These are phyloP conservation scores for Sparassis latifolia DNA, from an alignment of 1,284 basidiomycete genomes.

Conservation along the genomic window DNA sequence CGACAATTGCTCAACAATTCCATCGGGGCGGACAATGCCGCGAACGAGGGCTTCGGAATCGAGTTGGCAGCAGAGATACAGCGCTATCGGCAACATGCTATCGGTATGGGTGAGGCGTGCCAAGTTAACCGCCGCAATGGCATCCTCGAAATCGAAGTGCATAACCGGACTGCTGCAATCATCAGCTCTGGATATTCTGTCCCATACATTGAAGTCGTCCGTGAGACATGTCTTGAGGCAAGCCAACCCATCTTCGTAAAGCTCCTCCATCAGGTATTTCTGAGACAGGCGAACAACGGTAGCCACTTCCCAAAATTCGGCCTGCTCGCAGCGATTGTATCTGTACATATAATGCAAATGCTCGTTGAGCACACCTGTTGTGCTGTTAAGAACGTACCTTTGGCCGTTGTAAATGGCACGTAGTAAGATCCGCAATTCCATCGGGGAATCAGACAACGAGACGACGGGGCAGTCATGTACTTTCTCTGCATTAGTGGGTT, in stretches of 20 bases:
- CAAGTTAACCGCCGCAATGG: constrained; percentile 1
- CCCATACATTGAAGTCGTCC: neutral
- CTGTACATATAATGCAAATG: neutral
- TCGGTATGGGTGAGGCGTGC: neutral
- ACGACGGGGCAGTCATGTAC: neutral
- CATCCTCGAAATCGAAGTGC: neutral
- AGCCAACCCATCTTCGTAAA: neutral
- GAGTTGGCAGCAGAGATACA: constrained; percentile 2
- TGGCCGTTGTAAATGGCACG: neutral
- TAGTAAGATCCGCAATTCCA: neutral
- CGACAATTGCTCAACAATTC: neutral
- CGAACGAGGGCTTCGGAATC: neutral
- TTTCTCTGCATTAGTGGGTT: neutral
- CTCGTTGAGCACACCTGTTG: neutral
- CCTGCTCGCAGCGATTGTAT: neutral
- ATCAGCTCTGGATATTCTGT: neutral
- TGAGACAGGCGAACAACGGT: neutral
- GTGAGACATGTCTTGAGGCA: constrained; percentile 1
- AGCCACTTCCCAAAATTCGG: neutral
- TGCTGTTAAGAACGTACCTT: neutral
- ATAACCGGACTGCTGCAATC: neutral
- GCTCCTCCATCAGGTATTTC: constrained; percentile 4
- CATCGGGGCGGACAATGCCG: neutral
- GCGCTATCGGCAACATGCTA: neutral
- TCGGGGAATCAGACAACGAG: neutral